Percentiles rank a stretch among this genome's conserved stretches.
phyloP scores from a whole-genome alignment of 2,329 filamentous ascomycete species.

The Apiospora koreana region DNA sequence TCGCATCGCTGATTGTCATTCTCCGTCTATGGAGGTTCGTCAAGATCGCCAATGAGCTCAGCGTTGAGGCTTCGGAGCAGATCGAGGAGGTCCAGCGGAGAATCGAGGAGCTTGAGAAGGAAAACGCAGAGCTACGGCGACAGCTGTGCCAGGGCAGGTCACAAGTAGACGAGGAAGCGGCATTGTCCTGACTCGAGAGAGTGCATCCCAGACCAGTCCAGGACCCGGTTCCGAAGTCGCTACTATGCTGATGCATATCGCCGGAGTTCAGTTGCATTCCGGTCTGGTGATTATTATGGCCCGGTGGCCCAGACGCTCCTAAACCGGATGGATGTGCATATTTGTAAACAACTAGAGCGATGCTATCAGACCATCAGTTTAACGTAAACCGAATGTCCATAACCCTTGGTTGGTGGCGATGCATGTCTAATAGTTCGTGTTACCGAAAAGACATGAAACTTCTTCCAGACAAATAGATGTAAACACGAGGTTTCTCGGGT shows the following conservation, averaged over 20 bases:
- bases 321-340: not conserved
- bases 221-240: not conserved
- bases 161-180: slow-evolving; percentile 10
- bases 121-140: slow-evolving; percentile 38
- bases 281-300: not conserved
- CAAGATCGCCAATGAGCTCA: slow-evolving; percentile 71
- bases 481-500: slow-evolving; percentile 1
- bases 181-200: not conserved
- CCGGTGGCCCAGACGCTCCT: not conserved
- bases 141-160: slow-evolving; percentile 14
- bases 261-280: not conserved
- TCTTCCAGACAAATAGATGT: not conserved
- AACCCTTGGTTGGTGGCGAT: not conserved
- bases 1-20: slow-evolving; percentile 66
- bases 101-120: slow-evolving; percentile 53
- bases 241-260: not conserved
- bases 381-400: not conserved
- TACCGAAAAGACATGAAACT: not conserved
- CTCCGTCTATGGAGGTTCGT: slow-evolving; percentile 69
- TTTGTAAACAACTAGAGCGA: not conserved
- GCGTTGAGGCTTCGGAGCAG: slow-evolving; percentile 62
- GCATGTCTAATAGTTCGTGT: slow-evolving; percentile 2
- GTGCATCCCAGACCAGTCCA: not conserved
- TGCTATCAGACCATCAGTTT: not conserved
- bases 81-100: slow-evolving; percentile 57